Base-by-base conservation (phyloP, 345 rosid genomes). In the Salix caprea region DNA sequence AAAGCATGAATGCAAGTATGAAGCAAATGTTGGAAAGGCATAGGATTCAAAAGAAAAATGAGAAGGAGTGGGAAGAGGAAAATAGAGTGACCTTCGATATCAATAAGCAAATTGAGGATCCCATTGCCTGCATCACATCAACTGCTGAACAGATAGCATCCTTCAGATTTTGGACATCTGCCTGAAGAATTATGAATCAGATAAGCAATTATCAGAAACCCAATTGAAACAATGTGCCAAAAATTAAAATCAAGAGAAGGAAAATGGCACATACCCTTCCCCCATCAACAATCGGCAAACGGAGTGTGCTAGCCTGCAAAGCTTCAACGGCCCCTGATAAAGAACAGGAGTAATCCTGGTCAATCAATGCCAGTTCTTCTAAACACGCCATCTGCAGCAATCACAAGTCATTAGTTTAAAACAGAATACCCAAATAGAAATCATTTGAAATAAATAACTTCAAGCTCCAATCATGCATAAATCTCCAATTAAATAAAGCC, bases 71-170 rank as follows among this genome's bases (percentile, higher is more conserved):
- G 21, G 21, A 19, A 48, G 65, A 23, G 70, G 50, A 16, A 30
- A 54, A 42, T 74, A 26, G 72, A 30, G 72, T 73, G 50, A 92
- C 99, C 97, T 93, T 91, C 61, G 94, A 79, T 19, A 84, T 77
- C 77, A 92, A 80, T 76, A 85, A 71, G 84, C 90, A 87, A 75
- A 93, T 81, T 44, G 98, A 93, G 74, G 94, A 88, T 46, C 89
- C 89, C 94, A 96, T 91, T 65, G 94, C 90, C 75, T 92, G 97
- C 94, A 96, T 88, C 68, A 96, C 92, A 85, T 91, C 94, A 79
- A 90, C 89, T 6, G 94, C 99, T 46, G 97, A 96, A 82, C 85
- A 87, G 81, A 93, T 83, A 46, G 96, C 98, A 79, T 89, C 89
- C 79, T 91, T 91, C 69, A 93, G 81, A 56, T 85, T 90, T 50